A percentile compares a stretch with the other conserved stretches of the same genome.
phyloP scores from a whole-genome alignment of 495 filamentous ascomycete genomes.

The Penicillium subrubescens region DNA sequence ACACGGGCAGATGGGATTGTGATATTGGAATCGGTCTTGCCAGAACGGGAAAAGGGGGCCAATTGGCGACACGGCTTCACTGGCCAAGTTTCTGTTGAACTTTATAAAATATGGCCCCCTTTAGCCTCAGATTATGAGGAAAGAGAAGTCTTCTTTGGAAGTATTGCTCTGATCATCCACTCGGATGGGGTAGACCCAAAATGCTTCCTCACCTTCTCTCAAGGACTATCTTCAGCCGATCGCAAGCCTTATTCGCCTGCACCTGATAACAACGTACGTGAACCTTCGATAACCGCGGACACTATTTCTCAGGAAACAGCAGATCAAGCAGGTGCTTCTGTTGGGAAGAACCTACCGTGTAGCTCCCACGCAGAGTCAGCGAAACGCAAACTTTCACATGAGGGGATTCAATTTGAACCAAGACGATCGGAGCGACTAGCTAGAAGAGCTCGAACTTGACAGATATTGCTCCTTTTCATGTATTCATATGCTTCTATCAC shows the following conservation, averaged over 20 bases:
- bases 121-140: conserved; percentile 12
- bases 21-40: conserved; percentile 8
- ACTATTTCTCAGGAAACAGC: conserved; percentile 7
- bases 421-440: conserved; percentile 14
- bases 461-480: conserved; percentile 4
- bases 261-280: conserved; percentile 3
- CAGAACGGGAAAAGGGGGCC: conserved; percentile 10
- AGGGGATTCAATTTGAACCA: neutral
- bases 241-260: conserved; percentile 7
- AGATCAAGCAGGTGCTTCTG: conserved; percentile 8
- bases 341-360: neutral
- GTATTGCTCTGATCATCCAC: conserved; percentile 4
- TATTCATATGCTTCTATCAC: no score
- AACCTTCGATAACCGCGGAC: conserved; percentile 5
- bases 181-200: conserved; percentile 9
- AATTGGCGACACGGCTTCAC: conserved; percentile 11
- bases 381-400: neutral
- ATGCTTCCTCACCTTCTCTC: conserved; percentile 14
- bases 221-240: conserved; percentile 11
- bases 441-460: conserved; percentile 8
- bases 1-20: conserved; percentile 9
- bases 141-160: conserved; percentile 11
- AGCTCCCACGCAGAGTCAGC: neutral
- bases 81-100: conserved; percentile 10
- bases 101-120: conserved; percentile 14